Evolutionary conservation across 768 basidiomycete species (phyloP).

Genomic region (Calocybe gangraenosa): DNA sequence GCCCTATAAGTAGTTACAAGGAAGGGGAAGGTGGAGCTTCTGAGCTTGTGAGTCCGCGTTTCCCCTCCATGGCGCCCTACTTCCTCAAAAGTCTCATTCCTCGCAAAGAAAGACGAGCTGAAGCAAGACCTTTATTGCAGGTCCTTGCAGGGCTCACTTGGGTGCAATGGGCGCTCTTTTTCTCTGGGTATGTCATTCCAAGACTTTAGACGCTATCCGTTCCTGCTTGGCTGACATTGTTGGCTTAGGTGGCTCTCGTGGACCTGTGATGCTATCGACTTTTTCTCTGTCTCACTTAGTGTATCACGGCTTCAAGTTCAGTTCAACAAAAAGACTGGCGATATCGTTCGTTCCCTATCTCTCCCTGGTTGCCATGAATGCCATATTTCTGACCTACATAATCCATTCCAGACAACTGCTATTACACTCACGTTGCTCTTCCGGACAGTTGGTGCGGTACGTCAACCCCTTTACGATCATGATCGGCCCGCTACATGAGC

Average conservation of each 20-base stretch:
- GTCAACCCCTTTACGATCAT: slow-evolving; percentile 21
- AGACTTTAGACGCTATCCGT: neutral
- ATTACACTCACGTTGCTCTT: slow-evolving; percentile 95
- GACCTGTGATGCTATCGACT: slow-evolving; percentile 86
- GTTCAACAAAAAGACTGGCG: slow-evolving; percentile 37
- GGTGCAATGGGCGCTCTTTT: slow-evolving; percentile 57
- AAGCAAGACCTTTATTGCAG: slow-evolving; percentile 35
- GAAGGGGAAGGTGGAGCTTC: neutral
- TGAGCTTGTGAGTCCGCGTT: neutral
- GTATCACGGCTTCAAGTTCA: slow-evolving; percentile 41
- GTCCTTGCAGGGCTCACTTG: slow-evolving; percentile 42
- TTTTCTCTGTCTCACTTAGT: slow-evolving; percentile 72
- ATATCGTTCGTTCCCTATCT: slow-evolving; percentile 34
- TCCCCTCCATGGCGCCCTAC: slow-evolving; percentile 39
- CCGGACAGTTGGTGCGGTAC: slow-evolving; percentile 70
- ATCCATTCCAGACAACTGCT: slow-evolving; percentile 51
- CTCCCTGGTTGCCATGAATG: neutral
- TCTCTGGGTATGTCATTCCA: slow-evolving; percentile 45
- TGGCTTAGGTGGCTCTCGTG: slow-evolving; percentile 70
- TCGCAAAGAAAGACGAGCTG: slow-evolving; percentile 34
- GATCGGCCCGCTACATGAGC: too few relatives aligned
- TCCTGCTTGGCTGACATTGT: slow-evolving; percentile 6
- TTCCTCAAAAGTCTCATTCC: slow-evolving; percentile 47
- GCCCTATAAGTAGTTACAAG: neutral
- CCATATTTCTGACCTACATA: neutral